Evolutionary conservation across 148 eudicot genomes (phyloP), one percentile per base, ranked within the genome.

Genomic region (Euryodendron excelsum): DNA sequence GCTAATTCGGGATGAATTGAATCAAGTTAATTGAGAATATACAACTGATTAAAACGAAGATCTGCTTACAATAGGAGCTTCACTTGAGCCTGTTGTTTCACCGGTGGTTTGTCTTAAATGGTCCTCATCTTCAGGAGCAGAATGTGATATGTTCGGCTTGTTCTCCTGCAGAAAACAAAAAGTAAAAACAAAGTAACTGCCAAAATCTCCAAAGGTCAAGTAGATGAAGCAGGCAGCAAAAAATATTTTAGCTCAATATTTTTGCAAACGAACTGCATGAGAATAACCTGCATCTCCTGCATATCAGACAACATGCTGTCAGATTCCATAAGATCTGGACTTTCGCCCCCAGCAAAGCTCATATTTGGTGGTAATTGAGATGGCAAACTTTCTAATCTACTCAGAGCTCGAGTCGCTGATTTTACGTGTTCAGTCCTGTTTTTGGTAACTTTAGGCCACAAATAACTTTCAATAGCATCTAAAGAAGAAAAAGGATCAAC

Each of bases 401-500:
- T 74, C 47, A 53, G 79, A 73, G 78, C 81, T 78, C 52, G 84
- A 77, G 62, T 64, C 28, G 81, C 75, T 31, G 80, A 48, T 60
- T 76, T 86, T 74, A 78, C 66, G 17, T 81, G 62, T 36, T 77
- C 80, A 58, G 62, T 69, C 64, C 70, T 86, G 27, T 69, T 85
- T 79, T 75, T 69, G 68, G 75, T 72, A 47, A 96, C 92, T 83
- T 83, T 91, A 58, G 84, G 81, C 89, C 85, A 86, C 78, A 96
- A 76, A 63, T 88, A 91, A 67, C 45, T 82, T 81, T 85, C 96
- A 79, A 96, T 89, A 81, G 88, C 89, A 71, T 88, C 92, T 86
- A 96, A 85, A 72, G 85, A 77, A 65, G 90, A 85, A 84, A 91
- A 93, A 30, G 99, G 96, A 68, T 96, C 99, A 80, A 96, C 99